Conservation (phyloP, 2,329 filamentous ascomycete species). For the Fusarium devonianum region DNA sequence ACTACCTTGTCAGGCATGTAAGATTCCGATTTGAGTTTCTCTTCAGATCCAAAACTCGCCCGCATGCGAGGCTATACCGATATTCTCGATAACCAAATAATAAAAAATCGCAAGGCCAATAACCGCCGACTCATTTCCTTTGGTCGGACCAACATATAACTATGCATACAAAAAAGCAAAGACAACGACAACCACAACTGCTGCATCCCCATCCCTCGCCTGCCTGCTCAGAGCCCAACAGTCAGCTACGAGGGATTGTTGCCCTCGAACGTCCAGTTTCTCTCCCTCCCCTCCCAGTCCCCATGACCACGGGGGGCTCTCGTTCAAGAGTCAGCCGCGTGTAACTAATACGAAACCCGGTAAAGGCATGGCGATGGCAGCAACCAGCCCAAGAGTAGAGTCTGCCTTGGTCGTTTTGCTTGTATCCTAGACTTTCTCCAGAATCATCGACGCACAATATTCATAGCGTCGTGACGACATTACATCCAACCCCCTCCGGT, state of each 20-base stretch:
- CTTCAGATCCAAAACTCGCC: background rate
- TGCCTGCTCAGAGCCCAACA: no score
- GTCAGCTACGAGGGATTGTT: background rate
- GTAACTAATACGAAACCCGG: conserved; percentile 11
- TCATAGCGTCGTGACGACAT: conserved; percentile 42
- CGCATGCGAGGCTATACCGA: background rate
- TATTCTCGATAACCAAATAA: background rate
- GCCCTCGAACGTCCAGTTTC: background rate
- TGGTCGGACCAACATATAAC: background rate
- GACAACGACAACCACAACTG: background rate
- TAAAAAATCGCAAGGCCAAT: no score
- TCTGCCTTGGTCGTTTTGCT: background rate
- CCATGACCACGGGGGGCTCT: no score
- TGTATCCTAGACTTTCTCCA: conserved; percentile 6
- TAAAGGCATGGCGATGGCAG: conserved; percentile 7
- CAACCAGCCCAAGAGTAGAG: conserved; percentile 2
- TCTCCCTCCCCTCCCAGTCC: background rate
- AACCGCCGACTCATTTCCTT: background rate
- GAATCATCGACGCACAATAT: conserved; percentile 35
- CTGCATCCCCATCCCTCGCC: background rate
- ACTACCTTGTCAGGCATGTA: background rate
- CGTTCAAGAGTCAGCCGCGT: no score
- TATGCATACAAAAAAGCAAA: background rate
- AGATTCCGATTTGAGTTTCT: background rate
- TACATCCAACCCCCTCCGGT: conserved; percentile 23